phyloP scores from a whole-genome alignment of 441 rosid genomes.

The Arabidopsis lyrata region DNA sequence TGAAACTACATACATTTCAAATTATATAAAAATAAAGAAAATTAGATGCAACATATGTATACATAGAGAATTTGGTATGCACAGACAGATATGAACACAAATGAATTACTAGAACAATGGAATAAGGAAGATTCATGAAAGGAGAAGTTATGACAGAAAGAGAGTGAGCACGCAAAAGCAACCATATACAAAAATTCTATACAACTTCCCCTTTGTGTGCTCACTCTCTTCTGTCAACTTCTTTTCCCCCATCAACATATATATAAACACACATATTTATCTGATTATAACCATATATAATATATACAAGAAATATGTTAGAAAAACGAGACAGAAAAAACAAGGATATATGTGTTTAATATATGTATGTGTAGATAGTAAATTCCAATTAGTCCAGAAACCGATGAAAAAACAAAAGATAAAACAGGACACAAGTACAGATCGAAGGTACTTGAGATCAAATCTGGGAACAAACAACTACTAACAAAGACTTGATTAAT shows the following conservation, averaged over 20 bases:
- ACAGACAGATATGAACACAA: not conserved
- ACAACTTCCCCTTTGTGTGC: conserved; percentile 87
- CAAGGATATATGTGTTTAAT: not conserved
- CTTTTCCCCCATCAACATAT: conserved; percentile 45
- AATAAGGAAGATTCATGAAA: conserved; percentile 36
- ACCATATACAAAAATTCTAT: conserved; percentile 53
- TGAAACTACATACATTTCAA: conserved; percentile 4
- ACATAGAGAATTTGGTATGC: conserved; percentile 3
- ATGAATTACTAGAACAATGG: not conserved
- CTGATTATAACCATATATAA: not conserved
- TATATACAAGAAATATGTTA: not conserved
- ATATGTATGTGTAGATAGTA: not conserved
- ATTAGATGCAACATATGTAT: conserved; percentile 18
- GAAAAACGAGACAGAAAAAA: not conserved
- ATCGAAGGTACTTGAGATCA: conserved; percentile 42
- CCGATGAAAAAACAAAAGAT: conserved; percentile 29
- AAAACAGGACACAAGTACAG: conserved; percentile 40
- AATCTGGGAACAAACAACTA: conserved; percentile 38
- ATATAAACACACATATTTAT: not conserved
- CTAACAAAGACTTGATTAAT: conserved; percentile 22
- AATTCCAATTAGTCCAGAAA: conserved; percentile 22
- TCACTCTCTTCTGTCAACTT: conserved; percentile 99
- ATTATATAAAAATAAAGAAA: not conserved
- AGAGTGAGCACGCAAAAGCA: conserved; percentile 98
- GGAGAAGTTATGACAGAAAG: conserved; percentile 69